These are phyloP conservation scores for Ricinus communis DNA, from an alignment of 345 rosid genomes.

Conservation along the genomic window DNA sequence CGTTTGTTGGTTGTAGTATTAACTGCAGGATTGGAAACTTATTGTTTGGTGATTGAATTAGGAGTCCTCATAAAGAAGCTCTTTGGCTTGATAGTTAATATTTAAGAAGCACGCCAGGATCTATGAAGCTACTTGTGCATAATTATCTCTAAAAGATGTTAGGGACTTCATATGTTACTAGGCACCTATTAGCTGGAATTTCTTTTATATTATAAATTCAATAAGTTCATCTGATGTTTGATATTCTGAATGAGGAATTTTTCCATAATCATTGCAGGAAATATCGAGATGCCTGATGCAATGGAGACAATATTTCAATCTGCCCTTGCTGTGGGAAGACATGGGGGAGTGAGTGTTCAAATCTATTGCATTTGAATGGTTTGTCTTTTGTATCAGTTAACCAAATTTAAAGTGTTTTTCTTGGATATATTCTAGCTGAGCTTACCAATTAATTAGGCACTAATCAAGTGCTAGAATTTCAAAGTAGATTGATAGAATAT, in stretches of 20 bases:
- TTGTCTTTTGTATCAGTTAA: not conserved
- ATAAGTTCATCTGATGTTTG: not conserved
- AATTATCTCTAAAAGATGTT: not conserved
- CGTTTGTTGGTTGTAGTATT: not conserved
- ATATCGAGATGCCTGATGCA: conserved; percentile 83
- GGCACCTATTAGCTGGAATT: not conserved
- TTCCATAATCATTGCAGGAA: conserved; percentile 48
- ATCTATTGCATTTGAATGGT: not conserved
- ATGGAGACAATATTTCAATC: conserved; percentile 91
- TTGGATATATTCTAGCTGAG: not conserved
- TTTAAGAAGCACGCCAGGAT: not conserved
- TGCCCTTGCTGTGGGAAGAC: conserved; percentile 78
- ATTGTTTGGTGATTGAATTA: not conserved
- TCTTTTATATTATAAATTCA: not conserved
- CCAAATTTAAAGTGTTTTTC: not conserved
- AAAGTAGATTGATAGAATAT: not conserved
- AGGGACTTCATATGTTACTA: not conserved
- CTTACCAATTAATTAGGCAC: not conserved
- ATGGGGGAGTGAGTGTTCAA: conserved; percentile 70
- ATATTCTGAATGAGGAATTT: not conserved
- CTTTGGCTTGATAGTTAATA: not conserved
- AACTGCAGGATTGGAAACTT: not conserved
- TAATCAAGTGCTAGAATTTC: not conserved
- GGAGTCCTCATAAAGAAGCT: not conserved
- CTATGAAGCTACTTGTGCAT: not conserved